Base-by-base conservation (phyloP, 2,329 filamentous ascomycete species). In the Rutstroemia sp. region DNA sequence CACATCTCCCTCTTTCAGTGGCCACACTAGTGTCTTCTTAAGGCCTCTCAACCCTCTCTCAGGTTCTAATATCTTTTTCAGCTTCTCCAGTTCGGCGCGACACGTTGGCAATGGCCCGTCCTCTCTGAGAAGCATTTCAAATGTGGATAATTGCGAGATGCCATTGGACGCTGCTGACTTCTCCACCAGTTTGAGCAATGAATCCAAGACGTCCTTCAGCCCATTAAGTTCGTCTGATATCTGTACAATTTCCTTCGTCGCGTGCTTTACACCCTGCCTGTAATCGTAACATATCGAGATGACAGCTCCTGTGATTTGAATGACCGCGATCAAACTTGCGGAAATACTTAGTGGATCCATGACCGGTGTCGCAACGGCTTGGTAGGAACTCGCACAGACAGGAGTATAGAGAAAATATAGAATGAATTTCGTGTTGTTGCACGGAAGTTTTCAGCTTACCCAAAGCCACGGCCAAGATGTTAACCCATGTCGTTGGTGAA, bases 201-300 rank as follows among this genome's bases (percentile, higher is more conserved):
- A 46, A 37, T 64, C 63, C 6, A 63, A 44, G 2, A 60, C 54
- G 14, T 60, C 56, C 41, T 55, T 59, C 19, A 65, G 52, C 3
- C 55, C 51, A 27, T 58, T 61, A 39, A 65, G 57, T 42, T 59
- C 56, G 19, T 61, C 57, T 14, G 58, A 51, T 34, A 64, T 61
- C 23, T 57, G 57, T 21, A 62, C 45, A 12, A 58, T 55, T 48
- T 63, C 63, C 12, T 55, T 51, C 1, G 58, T 60, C 12, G 61
- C 53, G 4, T 58, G 46, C 21, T 57, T 50, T 10, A 57, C 51
- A 3, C 62, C 60, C 34, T 57, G 50, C 9, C 63, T 60, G 44
- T 65, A 65, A 47, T 63, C 57, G 27, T 65, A 65, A 23, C 61
- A 63, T 19, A 61, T 59, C 6, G 59, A 60, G 39, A 63, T 63